Evolutionary conservation across 441 rosid species (phyloP).

Genomic region (Adansonia grandidieri): DNA sequence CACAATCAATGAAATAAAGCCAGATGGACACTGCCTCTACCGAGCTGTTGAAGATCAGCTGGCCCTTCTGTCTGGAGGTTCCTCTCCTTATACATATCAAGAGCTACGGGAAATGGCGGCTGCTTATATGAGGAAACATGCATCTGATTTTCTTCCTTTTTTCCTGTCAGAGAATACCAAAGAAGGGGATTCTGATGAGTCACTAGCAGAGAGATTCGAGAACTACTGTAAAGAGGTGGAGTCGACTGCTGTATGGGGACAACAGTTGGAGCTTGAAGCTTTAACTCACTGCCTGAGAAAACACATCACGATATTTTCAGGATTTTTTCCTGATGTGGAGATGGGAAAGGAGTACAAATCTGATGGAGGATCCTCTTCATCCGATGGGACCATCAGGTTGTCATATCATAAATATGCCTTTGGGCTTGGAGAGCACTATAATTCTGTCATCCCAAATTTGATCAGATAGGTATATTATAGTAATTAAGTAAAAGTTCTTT

Average conservation of each 20-base stretch:
- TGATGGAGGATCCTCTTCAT: slow-evolving; percentile 35
- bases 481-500: background rate
- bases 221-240: slow-evolving; percentile 82
- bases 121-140: slow-evolving; percentile 72
- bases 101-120: slow-evolving; percentile 84
- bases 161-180: slow-evolving; percentile 60
- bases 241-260: slow-evolving; percentile 91
- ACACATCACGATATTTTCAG: slow-evolving; percentile 75
- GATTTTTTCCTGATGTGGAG: slow-evolving; percentile 92
- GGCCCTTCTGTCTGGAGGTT: slow-evolving; percentile 58
- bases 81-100: slow-evolving; percentile 68
- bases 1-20: slow-evolving; percentile 71
- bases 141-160: slow-evolving; percentile 61
- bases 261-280: slow-evolving; percentile 86
- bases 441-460: slow-evolving; percentile 59
- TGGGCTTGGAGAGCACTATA: slow-evolving; percentile 92
- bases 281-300: slow-evolving; percentile 75
- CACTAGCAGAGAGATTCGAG: slow-evolving; percentile 68
- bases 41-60: slow-evolving; percentile 90
- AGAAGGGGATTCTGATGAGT: slow-evolving; percentile 41
- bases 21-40: slow-evolving; percentile 95
- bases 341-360: slow-evolving; percentile 88
- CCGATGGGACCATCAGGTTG: slow-evolving; percentile 46
- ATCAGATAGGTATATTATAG: slow-evolving; percentile 26
- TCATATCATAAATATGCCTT: slow-evolving; percentile 84